Conservation (phyloP, 139 green algal species). For the Chlorella vulgaris region DNA sequence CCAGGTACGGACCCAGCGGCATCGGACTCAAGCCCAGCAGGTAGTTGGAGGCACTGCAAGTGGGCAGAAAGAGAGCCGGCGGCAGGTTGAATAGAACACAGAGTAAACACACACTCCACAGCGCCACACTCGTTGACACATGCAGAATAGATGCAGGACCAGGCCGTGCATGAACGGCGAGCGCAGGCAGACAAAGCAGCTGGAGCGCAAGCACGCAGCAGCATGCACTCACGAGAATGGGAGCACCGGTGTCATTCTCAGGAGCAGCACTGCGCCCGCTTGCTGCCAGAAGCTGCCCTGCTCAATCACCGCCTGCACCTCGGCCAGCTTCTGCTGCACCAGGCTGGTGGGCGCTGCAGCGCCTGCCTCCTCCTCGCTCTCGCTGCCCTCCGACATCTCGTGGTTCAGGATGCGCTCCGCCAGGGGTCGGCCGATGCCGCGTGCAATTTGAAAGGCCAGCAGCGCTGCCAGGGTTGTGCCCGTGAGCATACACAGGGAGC, state of each 20-base stretch:
- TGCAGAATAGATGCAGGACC: too few species aligned
- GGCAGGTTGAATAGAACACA: background rate
- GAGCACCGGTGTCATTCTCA: slow-evolving; percentile 83
- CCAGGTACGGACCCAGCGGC: slow-evolving; percentile 65
- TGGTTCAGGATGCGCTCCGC: slow-evolving; percentile 32
- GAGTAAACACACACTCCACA: background rate
- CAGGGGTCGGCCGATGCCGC: slow-evolving; percentile 24
- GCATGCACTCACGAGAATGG: slow-evolving; percentile 61
- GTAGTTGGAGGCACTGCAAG: slow-evolving; percentile 80
- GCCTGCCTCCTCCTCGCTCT: background rate
- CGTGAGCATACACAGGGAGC: slow-evolving; percentile 37
- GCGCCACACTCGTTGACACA: background rate
- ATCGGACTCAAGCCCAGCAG: slow-evolving; percentile 81
- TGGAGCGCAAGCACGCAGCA: background rate
- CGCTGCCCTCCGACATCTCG: background rate
- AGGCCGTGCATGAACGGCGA: background rate
- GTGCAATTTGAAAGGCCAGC: slow-evolving; percentile 35
- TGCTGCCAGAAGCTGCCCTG: slow-evolving; percentile 72
- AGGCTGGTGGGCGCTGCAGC: background rate
- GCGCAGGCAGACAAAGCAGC: background rate
- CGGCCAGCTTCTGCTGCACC: slow-evolving; percentile 44
- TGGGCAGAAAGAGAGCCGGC: background rate
- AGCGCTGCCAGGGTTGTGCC: slow-evolving; percentile 38
- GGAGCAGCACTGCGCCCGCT: slow-evolving; percentile 69
- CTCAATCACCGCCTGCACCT: slow-evolving; percentile 66